Evolutionary conservation across 75 land plant species (phyloP), one percentile per base, ranked within the genome.

Genomic region (Pinus taeda): DNA sequence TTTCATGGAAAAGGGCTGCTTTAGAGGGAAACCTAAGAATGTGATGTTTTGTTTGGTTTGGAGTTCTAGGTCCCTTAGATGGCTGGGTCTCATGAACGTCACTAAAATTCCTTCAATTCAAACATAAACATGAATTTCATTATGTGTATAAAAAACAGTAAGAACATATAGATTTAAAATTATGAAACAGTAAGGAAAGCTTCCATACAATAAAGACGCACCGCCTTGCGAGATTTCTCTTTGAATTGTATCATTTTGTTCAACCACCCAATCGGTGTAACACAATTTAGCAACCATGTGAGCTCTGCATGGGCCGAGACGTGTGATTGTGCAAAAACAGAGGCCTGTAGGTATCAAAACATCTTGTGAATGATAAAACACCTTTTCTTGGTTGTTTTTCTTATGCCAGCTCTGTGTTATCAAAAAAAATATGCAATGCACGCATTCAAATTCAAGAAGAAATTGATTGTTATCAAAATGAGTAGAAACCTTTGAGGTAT

Each of bases 181-280:
- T 60, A 60, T 45, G 26, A 45, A 21, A 45, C 29, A 67, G 67
- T 37, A 61, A 36, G 55, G 74, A 37, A 64, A 30, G 39, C 56
- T 58, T 30, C 64, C 72, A 76, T 75, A 65, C 76, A 79, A 70
- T 22, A 39, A 57, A 64, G 75, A 82, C 88, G 73, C 81, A 97
- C 99, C 87, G 83, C 86, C 77, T 94, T 97, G 33, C 90, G 89
- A 6, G 99, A 90, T 78, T 97, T 97, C 79, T 97, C 99, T 73
- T 97, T 97, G 76, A 97, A 97, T 78, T 97, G 98, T 66, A 93
- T 93, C 96, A 91, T 92, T 74, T 79, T 92, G 82, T 91, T 86
- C 57, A 96, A 80, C 96, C 96, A 91, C 82, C 98, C 93, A 79
- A 95, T 83, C 36, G 98, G 98, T 24, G 98, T 93, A 15, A 85